Percentiles rank a stretch among this genome's conserved stretches.
phyloP scores from a whole-genome alignment of 129 eudicot genomes.

The Lactuca saligna region DNA sequence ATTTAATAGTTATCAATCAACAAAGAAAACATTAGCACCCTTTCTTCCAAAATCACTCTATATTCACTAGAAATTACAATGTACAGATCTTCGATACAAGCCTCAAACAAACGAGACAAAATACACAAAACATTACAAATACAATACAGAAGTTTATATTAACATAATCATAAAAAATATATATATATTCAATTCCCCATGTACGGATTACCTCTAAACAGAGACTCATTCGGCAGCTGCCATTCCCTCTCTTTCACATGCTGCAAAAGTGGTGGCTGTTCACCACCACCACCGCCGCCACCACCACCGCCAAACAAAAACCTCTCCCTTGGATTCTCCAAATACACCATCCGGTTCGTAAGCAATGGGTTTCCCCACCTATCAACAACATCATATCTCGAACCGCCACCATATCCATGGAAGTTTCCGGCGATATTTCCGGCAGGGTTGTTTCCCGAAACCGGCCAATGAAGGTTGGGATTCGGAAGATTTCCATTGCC shows the following conservation, averaged over 20 bases:
- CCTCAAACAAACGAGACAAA: slow-evolving; percentile 14
- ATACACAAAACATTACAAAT: slow-evolving; percentile 19
- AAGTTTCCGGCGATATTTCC: slow-evolving; percentile 17
- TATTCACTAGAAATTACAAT: slow-evolving; percentile 21
- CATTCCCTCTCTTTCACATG: slow-evolving; percentile 74
- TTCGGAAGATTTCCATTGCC: slow-evolving; percentile 13
- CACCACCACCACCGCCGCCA: slow-evolving; percentile 39
- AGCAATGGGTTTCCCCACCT: slow-evolving; percentile 69
- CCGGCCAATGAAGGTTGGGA: slow-evolving; percentile 39
- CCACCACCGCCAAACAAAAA: slow-evolving; percentile 42
- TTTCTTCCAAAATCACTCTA: slow-evolving; percentile 20
- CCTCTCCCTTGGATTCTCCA: slow-evolving; percentile 46
- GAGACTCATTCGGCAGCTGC: slow-evolving; percentile 56
- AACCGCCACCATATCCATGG: slow-evolving; percentile 43
- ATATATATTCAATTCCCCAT: slow-evolving; percentile 54
- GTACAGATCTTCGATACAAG: slow-evolving; percentile 29
- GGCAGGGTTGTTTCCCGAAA: slow-evolving; percentile 32
- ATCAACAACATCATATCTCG: slow-evolving; percentile 55
- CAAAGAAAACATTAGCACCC: neutral
- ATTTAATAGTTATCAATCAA: too few species aligned
- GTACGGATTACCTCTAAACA: slow-evolving; percentile 54
- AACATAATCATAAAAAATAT: neutral
- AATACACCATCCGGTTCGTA: slow-evolving; percentile 42
- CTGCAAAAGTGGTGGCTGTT: slow-evolving; percentile 57
- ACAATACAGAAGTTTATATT: neutral